Percentiles rank a stretch among this genome's conserved stretches.
phyloP scores from a whole-genome alignment of 169 alveolate genomes.

The Plasmodium gonderi region DNA sequence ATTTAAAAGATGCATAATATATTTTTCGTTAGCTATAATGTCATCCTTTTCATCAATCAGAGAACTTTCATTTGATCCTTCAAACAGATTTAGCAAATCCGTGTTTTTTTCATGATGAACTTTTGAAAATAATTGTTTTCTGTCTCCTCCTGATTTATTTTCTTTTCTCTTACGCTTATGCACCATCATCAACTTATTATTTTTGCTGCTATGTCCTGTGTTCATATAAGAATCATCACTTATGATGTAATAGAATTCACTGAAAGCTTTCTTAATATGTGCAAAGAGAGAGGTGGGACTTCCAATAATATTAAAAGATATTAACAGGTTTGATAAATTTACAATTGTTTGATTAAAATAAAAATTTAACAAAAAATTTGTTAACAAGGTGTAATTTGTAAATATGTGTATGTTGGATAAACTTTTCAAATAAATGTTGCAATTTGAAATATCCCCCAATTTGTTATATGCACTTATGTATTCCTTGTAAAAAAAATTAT shows the following conservation, averaged over 20 bases:
- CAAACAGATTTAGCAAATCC: slow-evolving; percentile 2
- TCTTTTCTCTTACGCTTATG: neutral
- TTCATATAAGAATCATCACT: neutral
- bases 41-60: slow-evolving; percentile 42
- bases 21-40: slow-evolving; percentile 11
- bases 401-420: slow-evolving; percentile 49
- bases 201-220: neutral
- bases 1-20: slow-evolving; percentile 50
- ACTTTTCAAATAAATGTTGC: slow-evolving; percentile 36
- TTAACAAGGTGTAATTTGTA: slow-evolving; percentile 1
- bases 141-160: neutral
- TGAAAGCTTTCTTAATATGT: slow-evolving; percentile 45
- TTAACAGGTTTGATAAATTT: slow-evolving; percentile 22
- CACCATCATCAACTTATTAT: neutral
- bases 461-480: slow-evolving; percentile 61
- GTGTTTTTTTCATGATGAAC: neutral
- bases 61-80: slow-evolving; percentile 31
- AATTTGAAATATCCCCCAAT: slow-evolving; percentile 55
- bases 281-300: slow-evolving; percentile 60
- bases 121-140: neutral
- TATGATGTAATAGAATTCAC: slow-evolving; percentile 20
- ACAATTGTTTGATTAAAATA: slow-evolving; percentile 51
- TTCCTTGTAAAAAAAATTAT: slow-evolving; percentile 30
- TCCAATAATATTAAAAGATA: slow-evolving; percentile 55
- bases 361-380: slow-evolving; percentile 20